A percentile compares a stretch with the other conserved stretches of the same genome.
Evolutionary conservation across 2,329 filamentous ascomycete species (phyloP).

Genomic region (Ophiosphaerella korrae): DNA sequence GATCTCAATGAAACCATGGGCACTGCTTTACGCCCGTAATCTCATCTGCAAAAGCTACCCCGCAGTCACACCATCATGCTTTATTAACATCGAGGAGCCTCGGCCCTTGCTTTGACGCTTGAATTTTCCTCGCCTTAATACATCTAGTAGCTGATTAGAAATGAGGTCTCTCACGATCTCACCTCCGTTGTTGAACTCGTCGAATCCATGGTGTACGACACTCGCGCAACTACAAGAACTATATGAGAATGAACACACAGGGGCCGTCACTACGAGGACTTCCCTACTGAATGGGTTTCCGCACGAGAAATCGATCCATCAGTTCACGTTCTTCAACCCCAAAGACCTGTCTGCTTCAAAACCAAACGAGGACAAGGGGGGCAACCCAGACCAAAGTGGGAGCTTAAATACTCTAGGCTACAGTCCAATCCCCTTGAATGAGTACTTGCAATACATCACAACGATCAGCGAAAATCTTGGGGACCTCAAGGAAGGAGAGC

Average conservation of each 20-base stretch:
- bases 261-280: constrained; percentile 77
- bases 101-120: neutral
- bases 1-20: neutral
- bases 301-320: constrained; percentile 65
- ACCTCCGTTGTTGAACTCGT: constrained; percentile 74
- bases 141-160: neutral
- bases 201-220: constrained; percentile 76
- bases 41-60: constrained; percentile 1
- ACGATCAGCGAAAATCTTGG: constrained; percentile 48
- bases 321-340: constrained; percentile 68
- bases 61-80: neutral
- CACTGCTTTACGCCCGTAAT: neutral
- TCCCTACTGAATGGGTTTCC: constrained; percentile 68
- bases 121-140: neutral
- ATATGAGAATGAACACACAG: constrained; percentile 66
- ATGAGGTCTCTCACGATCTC: constrained; percentile 56
- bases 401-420: constrained; percentile 75
- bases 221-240: constrained; percentile 65
- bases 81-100: neutral
- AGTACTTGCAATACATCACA: constrained; percentile 64
- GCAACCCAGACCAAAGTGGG: constrained; percentile 32
- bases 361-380: constrained; percentile 22
- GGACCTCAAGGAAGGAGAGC: constrained; percentile 1
- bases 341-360: constrained; percentile 35
- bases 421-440: constrained; percentile 64